These are phyloP conservation scores for Porphyrellus cyaneotinctus DNA, from an alignment of 768 basidiomycete species.

Conservation along the genomic window DNA sequence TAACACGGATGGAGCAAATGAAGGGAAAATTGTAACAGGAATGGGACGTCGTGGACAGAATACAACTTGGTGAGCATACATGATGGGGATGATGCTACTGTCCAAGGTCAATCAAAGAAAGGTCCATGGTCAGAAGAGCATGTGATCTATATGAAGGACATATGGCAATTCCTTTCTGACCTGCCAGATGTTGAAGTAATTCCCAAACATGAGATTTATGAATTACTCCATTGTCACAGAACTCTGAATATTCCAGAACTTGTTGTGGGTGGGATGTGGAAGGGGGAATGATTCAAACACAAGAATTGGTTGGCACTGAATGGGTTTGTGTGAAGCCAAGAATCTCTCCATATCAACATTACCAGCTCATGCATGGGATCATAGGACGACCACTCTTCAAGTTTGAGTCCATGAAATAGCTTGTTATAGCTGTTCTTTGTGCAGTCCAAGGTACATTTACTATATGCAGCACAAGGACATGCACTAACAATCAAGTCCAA, in stretches of 20 bases:
- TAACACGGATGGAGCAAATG: too few species aligned
- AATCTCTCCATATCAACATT: not conserved
- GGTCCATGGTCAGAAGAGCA: not conserved
- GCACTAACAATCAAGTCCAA: not conserved
- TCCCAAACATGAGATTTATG: constrained; percentile 2
- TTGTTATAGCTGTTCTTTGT: not conserved
- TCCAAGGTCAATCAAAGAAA: too few species aligned
- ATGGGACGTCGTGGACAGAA: too few species aligned
- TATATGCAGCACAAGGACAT: too few species aligned
- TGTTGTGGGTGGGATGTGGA: constrained; percentile 1
- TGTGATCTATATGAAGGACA: constrained; percentile 3
- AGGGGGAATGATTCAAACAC: not conserved
- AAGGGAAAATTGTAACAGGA: too few species aligned
- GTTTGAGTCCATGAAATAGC: not conserved
- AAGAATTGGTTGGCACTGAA: not conserved
- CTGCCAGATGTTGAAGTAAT: not conserved
- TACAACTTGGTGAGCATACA: too few species aligned
- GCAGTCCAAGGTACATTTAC: not conserved
- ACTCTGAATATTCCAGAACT: not conserved
- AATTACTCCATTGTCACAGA: not conserved
- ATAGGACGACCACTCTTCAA: not conserved
- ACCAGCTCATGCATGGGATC: not conserved
- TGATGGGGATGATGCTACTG: too few species aligned
- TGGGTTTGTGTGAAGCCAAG: not conserved
- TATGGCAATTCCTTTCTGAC: not conserved